These are phyloP conservation scores for Penicillium riverlandense DNA, from an alignment of 495 filamentous ascomycete genomes.

Conservation along the genomic window DNA sequence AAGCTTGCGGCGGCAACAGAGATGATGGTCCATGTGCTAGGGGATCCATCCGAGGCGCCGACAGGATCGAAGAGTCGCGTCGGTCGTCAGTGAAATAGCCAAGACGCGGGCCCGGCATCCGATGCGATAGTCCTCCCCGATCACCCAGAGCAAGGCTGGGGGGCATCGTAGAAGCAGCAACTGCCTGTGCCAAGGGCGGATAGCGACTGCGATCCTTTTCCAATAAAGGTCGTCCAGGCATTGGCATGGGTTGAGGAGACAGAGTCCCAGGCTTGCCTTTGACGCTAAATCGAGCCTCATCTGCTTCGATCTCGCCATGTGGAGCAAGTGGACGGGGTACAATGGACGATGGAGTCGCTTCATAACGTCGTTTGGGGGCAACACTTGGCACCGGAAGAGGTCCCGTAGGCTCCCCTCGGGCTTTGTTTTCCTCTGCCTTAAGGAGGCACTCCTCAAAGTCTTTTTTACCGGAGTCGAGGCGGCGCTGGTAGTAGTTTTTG, in stretches of 20 bases:
- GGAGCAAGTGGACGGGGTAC: constrained; percentile 55
- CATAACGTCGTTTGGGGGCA: constrained; percentile 52
- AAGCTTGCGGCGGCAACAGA: too few species aligned
- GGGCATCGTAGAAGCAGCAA: constrained; percentile 22
- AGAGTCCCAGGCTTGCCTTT: constrained; percentile 34
- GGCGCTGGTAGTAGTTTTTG: constrained; percentile 82
- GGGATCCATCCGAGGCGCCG: constrained; percentile 7
- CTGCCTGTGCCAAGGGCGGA: constrained; percentile 39
- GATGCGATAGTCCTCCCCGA: constrained; percentile 18
- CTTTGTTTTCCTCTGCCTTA: constrained; percentile 63
- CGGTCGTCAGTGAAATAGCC: constrained; percentile 40
- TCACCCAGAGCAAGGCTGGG: constrained; percentile 23
- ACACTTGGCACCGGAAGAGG: constrained; percentile 57
- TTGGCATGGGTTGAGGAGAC: constrained; percentile 24
- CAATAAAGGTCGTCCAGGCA: constrained; percentile 22
- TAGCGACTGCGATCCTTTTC: constrained; percentile 37
- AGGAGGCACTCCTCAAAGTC: constrained; percentile 64
- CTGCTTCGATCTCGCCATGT: constrained; percentile 45
- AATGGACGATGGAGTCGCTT: constrained; percentile 47
- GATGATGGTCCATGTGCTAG: constrained; percentile 3
- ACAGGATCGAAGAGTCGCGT: constrained; percentile 31
- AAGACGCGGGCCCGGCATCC: constrained; percentile 31
- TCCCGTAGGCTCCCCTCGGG: constrained; percentile 61
- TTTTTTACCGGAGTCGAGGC: constrained; percentile 59
- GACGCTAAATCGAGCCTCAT: constrained; percentile 42